Percentiles rank a stretch among this genome's conserved stretches.
phyloP scores from a whole-genome alignment of 2,329 filamentous ascomycete genomes.

The Seiridium unicorne region DNA sequence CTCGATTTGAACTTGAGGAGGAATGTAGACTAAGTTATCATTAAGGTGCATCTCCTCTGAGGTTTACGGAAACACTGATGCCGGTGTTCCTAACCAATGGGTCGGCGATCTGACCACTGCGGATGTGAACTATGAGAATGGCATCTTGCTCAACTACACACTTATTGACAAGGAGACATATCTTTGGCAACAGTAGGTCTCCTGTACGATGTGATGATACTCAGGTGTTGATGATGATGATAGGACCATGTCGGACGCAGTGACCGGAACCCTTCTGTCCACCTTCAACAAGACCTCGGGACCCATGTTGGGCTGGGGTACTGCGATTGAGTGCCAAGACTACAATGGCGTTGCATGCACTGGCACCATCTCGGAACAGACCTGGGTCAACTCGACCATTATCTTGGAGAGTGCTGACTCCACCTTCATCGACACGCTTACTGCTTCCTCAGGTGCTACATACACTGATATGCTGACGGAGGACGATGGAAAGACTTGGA shows the following conservation, averaged over 20 bases:
- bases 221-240: not conserved
- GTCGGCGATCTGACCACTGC: slow-evolving; percentile 19
- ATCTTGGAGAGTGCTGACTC: slow-evolving; percentile 8
- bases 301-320: slow-evolving; percentile 21
- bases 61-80: slow-evolving; percentile 18
- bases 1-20: not conserved
- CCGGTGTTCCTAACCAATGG: slow-evolving; percentile 15
- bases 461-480: slow-evolving; percentile 1
- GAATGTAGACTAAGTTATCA: not conserved
- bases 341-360: slow-evolving; percentile 7
- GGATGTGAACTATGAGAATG: slow-evolving; percentile 17
- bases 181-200: slow-evolving; percentile 18
- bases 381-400: slow-evolving; percentile 13
- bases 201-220: not conserved
- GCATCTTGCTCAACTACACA: slow-evolving; percentile 23
- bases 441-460: not conserved
- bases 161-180: slow-evolving; percentile 19
- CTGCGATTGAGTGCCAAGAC: slow-evolving; percentile 12
- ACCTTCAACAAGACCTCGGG: slow-evolving; percentile 19
- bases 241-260: slow-evolving; percentile 10
- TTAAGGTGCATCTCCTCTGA: slow-evolving; percentile 23
- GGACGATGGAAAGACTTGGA: slow-evolving; percentile 4
- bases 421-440: not conserved
- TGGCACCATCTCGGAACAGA: slow-evolving; percentile 11
- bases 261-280: slow-evolving; percentile 16